Evolutionary conservation across 345 rosid genomes (phyloP), one percentile per base, ranked within the genome.

Genomic region (Euphorbia tirucalli): DNA sequence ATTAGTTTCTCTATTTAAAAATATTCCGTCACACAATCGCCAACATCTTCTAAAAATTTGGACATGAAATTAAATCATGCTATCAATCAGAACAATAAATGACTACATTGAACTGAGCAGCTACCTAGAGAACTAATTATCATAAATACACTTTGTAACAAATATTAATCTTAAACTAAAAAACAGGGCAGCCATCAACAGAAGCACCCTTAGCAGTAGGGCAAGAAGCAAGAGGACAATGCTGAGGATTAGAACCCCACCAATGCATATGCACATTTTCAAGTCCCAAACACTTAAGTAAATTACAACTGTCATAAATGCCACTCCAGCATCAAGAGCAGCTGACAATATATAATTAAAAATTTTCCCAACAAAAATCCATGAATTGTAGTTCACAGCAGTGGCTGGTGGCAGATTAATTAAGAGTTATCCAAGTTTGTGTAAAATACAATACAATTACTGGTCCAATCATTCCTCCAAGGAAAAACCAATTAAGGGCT

Each of bases 301-400:
- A 37, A 82, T 58, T 11, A 80, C 69, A 62, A 84, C 80, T 0
- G 82, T 71, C 85, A 84, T 84, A 80, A 84, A 82, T 13, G 85
- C 85, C 11, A 74, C 72, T 4, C 87, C 85, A 4, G 87, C 85
- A 74, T 84, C 87, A 62, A 84, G 54, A 2, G 85, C 84, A 0
- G 87, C 87, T 3, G 87, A 82, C 0, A 84, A 67, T 16, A 84
- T 75, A 55, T 84, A 84, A 59, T 72, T 72, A 52, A 72, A 72
- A 52, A 72, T 39, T 9, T 52, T 54, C 5, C 75, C 75, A 0
- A 72, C 54, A 60, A 72, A 16, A 21, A 72, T 63, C 75, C 75
- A 72, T 5, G 63, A 64, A 11, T 52, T 72, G 69, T 35, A 72
- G 75, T 72, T 72, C 2, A 72, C 16, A 52, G 75, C 62, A 24